These are phyloP conservation scores for Anaeramoeba flamelloides DNA, from an alignment of 78 protist species.

Conservation along the genomic window DNA sequence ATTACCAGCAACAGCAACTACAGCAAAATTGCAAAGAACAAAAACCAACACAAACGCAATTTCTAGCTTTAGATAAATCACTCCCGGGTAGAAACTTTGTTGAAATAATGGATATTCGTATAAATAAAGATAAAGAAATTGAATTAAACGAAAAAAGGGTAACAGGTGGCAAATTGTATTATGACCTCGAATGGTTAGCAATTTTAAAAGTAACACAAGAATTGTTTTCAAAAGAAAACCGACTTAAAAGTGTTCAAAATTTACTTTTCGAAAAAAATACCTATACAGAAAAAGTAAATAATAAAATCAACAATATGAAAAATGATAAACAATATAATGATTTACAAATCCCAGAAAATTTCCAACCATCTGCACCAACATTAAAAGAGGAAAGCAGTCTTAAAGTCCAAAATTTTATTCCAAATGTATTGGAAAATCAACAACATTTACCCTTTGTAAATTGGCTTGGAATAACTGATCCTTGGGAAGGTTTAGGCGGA, in stretches of 20 bases:
- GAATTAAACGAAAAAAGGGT: not conserved
- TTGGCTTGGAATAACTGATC: no score
- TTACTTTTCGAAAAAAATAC: not conserved
- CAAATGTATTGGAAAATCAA: no score
- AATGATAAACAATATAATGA: not conserved
- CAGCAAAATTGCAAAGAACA: no score
- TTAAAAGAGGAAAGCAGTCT: no score
- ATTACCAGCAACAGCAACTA: no score
- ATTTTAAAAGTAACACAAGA: not conserved
- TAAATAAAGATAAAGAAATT: not conserved
- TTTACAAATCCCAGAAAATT: not conserved
- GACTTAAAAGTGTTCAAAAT: not conserved
- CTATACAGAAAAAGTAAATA: not conserved
- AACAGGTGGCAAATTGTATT: not conserved
- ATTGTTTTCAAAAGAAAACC: not conserved
- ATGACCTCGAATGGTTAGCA: not conserved
- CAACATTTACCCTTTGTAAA: no score
- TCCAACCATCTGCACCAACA: no score
- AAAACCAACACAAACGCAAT: conserved; percentile 41
- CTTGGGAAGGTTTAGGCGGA: no score
- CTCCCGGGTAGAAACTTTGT: conserved; percentile 58
- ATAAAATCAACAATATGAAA: not conserved
- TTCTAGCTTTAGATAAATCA: conserved; percentile 85
- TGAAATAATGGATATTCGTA: conserved; percentile 33
- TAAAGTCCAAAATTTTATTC: no score